Percentiles rank a stretch among this genome's conserved stretches.
Evolutionary conservation across 306 rosid species (phyloP).

Genomic region (Ochetophila trinervis): DNA sequence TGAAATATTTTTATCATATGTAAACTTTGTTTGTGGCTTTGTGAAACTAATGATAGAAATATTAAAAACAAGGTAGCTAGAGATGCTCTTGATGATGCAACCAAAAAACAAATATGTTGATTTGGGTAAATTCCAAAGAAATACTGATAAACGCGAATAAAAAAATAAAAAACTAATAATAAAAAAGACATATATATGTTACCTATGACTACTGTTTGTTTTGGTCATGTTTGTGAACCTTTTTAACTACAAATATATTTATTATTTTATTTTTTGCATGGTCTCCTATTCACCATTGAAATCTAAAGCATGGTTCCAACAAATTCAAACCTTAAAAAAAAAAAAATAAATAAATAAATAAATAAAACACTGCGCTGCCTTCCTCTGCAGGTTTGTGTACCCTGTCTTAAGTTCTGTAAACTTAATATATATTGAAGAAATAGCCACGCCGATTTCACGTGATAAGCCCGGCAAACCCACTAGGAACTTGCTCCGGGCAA

Average conservation of each 20-base stretch:
- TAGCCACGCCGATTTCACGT: constrained; percentile 27
- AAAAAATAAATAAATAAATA: too few relatives aligned
- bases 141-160: constrained; percentile 10
- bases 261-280: constrained; percentile 3
- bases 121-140: background rate
- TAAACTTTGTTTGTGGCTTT: too few relatives aligned
- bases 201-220: constrained; percentile 26
- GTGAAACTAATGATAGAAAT: too few relatives aligned
- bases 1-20: too few relatives aligned
- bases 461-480: constrained; percentile 37
- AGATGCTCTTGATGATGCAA: too few relatives aligned
- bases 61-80: too few relatives aligned
- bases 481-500: constrained; percentile 24
- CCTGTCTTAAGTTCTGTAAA: too few relatives aligned
- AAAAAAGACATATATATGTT: constrained; percentile 12
- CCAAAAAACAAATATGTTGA: too few relatives aligned
- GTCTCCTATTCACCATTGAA: constrained; percentile 8
- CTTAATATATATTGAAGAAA: background rate
- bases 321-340: too few relatives aligned
- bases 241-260: background rate
- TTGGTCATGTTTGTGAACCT: constrained; percentile 17
- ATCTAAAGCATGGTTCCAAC: too few relatives aligned
- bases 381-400: too few relatives aligned
- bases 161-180: background rate
- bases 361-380: too few relatives aligned